Conservation (phyloP, 768 basidiomycete genomes). For the Agrocybe chaxingu region DNA sequence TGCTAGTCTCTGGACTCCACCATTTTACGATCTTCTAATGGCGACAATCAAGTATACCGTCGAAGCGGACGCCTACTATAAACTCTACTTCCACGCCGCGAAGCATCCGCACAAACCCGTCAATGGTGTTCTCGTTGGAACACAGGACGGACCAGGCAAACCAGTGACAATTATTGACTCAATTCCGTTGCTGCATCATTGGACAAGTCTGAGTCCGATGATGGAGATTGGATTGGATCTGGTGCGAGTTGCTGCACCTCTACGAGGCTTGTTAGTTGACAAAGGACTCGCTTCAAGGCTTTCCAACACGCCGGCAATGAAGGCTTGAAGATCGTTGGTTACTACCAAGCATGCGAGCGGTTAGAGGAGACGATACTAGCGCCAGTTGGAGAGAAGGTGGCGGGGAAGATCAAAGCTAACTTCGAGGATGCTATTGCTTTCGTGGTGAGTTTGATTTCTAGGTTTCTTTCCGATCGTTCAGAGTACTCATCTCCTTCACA, state of each 20-base stretch:
- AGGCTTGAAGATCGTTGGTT: slow-evolving; percentile 59
- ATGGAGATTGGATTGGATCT: slow-evolving; percentile 84
- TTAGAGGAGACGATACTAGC: slow-evolving; percentile 58
- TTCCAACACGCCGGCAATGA: slow-evolving; percentile 53
- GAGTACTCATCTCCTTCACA: neutral
- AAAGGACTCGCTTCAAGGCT: slow-evolving; percentile 37
- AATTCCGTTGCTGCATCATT: slow-evolving; percentile 79
- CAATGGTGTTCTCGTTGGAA: slow-evolving; percentile 76
- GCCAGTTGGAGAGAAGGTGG: slow-evolving; percentile 64
- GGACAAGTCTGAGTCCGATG: slow-evolving; percentile 81
- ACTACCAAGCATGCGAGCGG: slow-evolving; percentile 72
- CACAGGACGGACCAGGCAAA: slow-evolving; percentile 22
- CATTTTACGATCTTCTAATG: slow-evolving; percentile 2
- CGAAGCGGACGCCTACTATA: slow-evolving; percentile 62
- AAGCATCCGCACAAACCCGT: slow-evolving; percentile 76
- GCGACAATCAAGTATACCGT: slow-evolving; percentile 44
- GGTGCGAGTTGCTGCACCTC: slow-evolving; percentile 34
- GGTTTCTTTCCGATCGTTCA: slow-evolving; percentile 5
- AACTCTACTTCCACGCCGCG: slow-evolving; percentile 75
- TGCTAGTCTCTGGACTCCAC: too few relatives aligned
- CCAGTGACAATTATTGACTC: slow-evolving; percentile 57
- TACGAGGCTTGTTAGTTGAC: slow-evolving; percentile 1
- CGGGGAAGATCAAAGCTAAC: slow-evolving; percentile 46
- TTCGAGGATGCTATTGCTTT: slow-evolving; percentile 66
- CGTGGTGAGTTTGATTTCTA: slow-evolving; percentile 45